Evolutionary conservation across 345 rosid species (phyloP), one percentile per base, ranked within the genome.

Genomic region (Cochlearia excelsa): DNA sequence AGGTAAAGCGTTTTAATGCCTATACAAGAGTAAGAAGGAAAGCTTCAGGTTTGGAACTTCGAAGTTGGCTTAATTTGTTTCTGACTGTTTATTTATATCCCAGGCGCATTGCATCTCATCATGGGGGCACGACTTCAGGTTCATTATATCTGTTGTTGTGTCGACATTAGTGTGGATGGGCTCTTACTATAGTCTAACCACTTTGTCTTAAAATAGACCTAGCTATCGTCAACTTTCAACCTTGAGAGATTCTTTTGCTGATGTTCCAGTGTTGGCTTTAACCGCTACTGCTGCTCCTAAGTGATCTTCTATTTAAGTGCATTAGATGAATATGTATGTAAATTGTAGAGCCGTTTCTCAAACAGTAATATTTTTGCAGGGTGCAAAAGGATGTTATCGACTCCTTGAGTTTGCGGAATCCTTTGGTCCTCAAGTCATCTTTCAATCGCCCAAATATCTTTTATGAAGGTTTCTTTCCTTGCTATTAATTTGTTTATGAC

Each of bases 111-210:
- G 97, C 78, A 85, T 92, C 77, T 92, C 99, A 59, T 70, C 91
- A 8, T 93, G 99, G 99, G 97, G 99, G 62, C 97, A 93, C 63
- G 95, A 93, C 78, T 93, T 93, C 84, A 93, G 98, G 98, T 86
- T 75, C 46, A 79, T 73, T 26, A 46, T 54, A 33, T 33, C 1
- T 58, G 6, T 47, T 78, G 67, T 29, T 54, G 11, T 46, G 34
- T 33, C 3, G 57, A 9, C 26, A 57, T 50, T 63, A 11, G 30
- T 51, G 0, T 57, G 16, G 7, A 0, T 30, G 3, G 29, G 11
- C 3, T 1, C 42, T 30, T 38, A 4, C 39, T 70, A 31, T 26
- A 7, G 3, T 43, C 65, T 51, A 9, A 63, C 45, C 45, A 57
- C 3, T 63, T 63, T 64, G 0, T 42, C 50, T 37, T 39, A 51